phyloP scores from a whole-genome alignment of 805 yeast species.

The Lachancea quebecensis region DNA sequence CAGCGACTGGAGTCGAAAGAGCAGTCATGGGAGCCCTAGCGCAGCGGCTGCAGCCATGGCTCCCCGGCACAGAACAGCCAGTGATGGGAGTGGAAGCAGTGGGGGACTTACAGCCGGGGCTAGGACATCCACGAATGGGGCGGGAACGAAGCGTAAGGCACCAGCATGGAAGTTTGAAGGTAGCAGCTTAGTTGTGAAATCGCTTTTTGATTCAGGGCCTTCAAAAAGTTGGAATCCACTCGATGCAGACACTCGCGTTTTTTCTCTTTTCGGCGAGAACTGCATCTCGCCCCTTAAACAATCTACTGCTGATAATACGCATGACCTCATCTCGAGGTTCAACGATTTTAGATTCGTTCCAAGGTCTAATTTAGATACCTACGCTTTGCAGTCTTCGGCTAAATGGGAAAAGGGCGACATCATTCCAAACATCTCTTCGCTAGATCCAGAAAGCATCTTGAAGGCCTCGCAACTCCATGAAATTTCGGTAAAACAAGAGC shows the following conservation, averaged over 20 bases:
- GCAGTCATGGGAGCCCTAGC: constrained; percentile 1
- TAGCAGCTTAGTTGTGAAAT: constrained; percentile 7
- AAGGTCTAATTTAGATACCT: not conserved
- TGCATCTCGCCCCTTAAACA: not conserved
- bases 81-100: no score
- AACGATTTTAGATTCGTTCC: constrained; percentile 1
- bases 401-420: no score
- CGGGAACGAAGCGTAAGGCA: not conserved
- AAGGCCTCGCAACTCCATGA: no score
- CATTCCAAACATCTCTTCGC: no score
- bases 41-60: not conserved
- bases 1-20: constrained; percentile 4
- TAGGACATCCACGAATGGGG: not conserved
- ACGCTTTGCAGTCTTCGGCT: not conserved
- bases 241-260: not conserved
- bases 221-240: not conserved
- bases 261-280: not conserved
- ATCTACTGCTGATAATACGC: not conserved
- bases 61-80: not conserved
- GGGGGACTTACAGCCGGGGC: not conserved
- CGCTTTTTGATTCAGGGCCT: constrained; percentile 5
- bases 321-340: constrained; percentile 5
- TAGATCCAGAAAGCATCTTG: no score
- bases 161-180: constrained; percentile 12
- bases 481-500: not conserved